Percentiles rank a stretch among this genome's conserved stretches.
Conservation (phyloP, 2,329 filamentous ascomycete species). For the Atkinsonella hypoxylon region DNA sequence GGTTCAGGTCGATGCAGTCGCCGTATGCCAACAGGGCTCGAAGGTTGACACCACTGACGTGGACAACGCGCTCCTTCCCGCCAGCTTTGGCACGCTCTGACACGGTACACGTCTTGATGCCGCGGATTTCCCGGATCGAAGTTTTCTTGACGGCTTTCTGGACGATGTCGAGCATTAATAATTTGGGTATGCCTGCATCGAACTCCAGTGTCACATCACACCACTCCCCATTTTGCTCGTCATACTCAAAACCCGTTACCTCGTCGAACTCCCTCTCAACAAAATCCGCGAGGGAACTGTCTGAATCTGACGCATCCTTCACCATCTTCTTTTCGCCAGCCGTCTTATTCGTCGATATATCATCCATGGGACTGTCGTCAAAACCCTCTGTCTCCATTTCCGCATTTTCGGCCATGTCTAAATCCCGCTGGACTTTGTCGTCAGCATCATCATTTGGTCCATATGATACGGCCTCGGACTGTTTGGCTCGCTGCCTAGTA, state of each 20-base stretch:
- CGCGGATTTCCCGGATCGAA: constrained; percentile 76
- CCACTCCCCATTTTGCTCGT: constrained; percentile 59
- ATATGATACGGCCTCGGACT: constrained; percentile 73
- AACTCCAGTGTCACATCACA: constrained; percentile 80
- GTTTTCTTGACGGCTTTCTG: constrained; percentile 68
- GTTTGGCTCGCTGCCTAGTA: constrained; percentile 64
- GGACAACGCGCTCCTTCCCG: constrained; percentile 42
- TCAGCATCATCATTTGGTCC: constrained; percentile 91
- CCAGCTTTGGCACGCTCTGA: constrained; percentile 37
- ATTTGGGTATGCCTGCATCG: constrained; percentile 67
- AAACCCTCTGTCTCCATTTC: constrained; percentile 36
- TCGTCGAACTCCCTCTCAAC: constrained; percentile 53
- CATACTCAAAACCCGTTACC: constrained; percentile 68
- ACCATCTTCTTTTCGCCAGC: constrained; percentile 25
- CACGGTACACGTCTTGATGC: constrained; percentile 60
- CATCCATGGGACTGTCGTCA: constrained; percentile 33
- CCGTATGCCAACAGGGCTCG: constrained; percentile 81
- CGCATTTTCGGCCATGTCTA: constrained; percentile 46
- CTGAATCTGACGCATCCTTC: constrained; percentile 22
- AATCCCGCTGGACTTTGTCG: constrained; percentile 54
- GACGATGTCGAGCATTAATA: constrained; percentile 85
- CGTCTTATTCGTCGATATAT: constrained; percentile 18
- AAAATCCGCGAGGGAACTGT: constrained; percentile 45
- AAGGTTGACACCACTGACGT: constrained; percentile 79
- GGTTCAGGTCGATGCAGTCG: constrained; percentile 75